Evolutionary conservation across 1,284 basidiomycete species (phyloP).

Genomic region (Sporisorium reilianum): DNA sequence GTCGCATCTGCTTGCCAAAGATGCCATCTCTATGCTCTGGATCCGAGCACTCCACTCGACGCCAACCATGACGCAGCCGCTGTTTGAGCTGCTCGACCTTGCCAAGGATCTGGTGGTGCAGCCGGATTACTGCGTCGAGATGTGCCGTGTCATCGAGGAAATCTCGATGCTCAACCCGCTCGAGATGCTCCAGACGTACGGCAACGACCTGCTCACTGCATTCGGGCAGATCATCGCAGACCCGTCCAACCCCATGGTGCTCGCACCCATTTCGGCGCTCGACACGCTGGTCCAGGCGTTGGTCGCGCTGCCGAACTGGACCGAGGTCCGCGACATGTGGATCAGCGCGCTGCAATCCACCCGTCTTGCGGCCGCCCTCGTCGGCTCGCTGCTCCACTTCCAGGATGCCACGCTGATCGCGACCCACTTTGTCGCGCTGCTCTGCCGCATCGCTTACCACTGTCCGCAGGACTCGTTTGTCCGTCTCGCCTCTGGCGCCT

Average conservation of each 20-base stretch:
- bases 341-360: slow-evolving; percentile 48
- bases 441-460: slow-evolving; percentile 58
- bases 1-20: slow-evolving; percentile 60
- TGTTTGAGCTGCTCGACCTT: slow-evolving; percentile 56
- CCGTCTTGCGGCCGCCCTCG: slow-evolving; percentile 50
- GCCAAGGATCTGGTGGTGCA: slow-evolving; percentile 53
- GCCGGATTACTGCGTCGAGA: slow-evolving; percentile 63
- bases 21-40: slow-evolving; percentile 65
- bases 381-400: slow-evolving; percentile 52
- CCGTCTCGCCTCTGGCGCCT: slow-evolving; percentile 45
- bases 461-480: slow-evolving; percentile 47
- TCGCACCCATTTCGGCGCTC: slow-evolving; percentile 57
- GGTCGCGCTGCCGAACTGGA: slow-evolving; percentile 40
- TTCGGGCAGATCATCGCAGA: slow-evolving; percentile 58
- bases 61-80: slow-evolving; percentile 56
- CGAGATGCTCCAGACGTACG: slow-evolving; percentile 56
- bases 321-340: slow-evolving; percentile 36
- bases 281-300: slow-evolving; percentile 59
- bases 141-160: slow-evolving; percentile 62
- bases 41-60: slow-evolving; percentile 60
- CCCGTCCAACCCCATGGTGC: slow-evolving; percentile 54
- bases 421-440: slow-evolving; percentile 55
- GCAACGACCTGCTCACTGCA: slow-evolving; percentile 46
- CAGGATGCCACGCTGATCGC: slow-evolving; percentile 58
- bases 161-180: slow-evolving; percentile 58